Evolutionary conservation across 2,329 filamentous ascomycete genomes (phyloP), one percentile per base, ranked within the genome.

Genomic region (Colletotrichum sublineola): DNA sequence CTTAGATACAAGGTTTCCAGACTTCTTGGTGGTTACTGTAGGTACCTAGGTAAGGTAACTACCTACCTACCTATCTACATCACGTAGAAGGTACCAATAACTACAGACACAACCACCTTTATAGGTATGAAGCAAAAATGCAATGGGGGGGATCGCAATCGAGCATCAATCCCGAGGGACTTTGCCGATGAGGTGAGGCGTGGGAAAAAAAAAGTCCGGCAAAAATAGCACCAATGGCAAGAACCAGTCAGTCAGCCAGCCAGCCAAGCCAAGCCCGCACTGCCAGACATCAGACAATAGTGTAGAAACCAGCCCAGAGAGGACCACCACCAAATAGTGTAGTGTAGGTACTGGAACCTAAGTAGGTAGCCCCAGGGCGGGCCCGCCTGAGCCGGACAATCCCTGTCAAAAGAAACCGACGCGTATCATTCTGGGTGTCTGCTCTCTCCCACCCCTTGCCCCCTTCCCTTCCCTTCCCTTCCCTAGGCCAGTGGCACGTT

Each of bases 161-260:
- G 29, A 61, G 46, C 42, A 58, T 29, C 7, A 7, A 29, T 11
- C n/a, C 14, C 11, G 20, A 14, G 38, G 20, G 40, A 46, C 29
- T 48, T 12, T 48, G 18, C 48, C 36, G 57, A 60, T 72, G 53
- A 24, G 33, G 42, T 36, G 38, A 48, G 42, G 42, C 11, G 11
- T 63, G 69, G 65, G 44, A 68, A 70, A 24, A 24, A 24, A 24
- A 24, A 73, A 65, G 18, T 20, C 61, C 61, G 66, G 66, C 60
- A 61, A 50, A 65, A 73, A 73, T 40, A 50, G 61, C 61, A 61
- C 70, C 66, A 65, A 73, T 73, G n/a, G 58, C 44, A n/a, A 63
- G 58, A 53, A 11, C 57, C 50, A 46, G 18, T 29, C 33, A 15
- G n/a, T 53, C 48, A 53, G 50, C n/a, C 48, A 38, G 50, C 52